Evolutionary conservation across 1,284 basidiomycete species (phyloP).

Genomic region (Malassezia yamatoensis): DNA sequence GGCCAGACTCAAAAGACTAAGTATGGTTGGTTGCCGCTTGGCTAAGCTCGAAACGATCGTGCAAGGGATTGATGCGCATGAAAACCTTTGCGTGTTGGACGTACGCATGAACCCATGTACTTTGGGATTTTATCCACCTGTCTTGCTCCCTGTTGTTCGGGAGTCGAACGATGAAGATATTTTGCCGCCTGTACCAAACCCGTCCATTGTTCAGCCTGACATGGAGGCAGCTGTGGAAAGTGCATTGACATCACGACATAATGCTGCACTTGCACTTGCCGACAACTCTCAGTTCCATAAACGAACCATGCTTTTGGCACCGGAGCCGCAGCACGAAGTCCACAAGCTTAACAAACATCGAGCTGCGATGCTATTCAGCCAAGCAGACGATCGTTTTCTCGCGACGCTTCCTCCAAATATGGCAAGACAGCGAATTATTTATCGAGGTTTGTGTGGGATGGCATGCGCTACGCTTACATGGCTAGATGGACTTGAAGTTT

Average conservation of each 20-base stretch:
- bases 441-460: slow-evolving; percentile 42
- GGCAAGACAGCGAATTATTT: slow-evolving; percentile 26
- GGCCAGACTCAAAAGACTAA: slow-evolving; percentile 37
- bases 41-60: slow-evolving; percentile 28
- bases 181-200: slow-evolving; percentile 37
- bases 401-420: slow-evolving; percentile 30
- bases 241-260: slow-evolving; percentile 5
- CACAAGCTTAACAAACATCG: slow-evolving; percentile 10
- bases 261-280: slow-evolving; percentile 19
- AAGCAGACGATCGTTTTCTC: slow-evolving; percentile 33
- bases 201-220: slow-evolving; percentile 36
- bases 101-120: slow-evolving; percentile 42
- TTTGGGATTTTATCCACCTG: slow-evolving; percentile 40
- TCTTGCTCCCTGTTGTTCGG: slow-evolving; percentile 20
- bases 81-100: slow-evolving; percentile 36
- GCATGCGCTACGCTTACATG: slow-evolving; percentile 35
- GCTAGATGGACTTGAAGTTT: slow-evolving; percentile 38
- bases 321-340: slow-evolving; percentile 8
- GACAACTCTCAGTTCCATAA: slow-evolving; percentile 46
- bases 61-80: slow-evolving; percentile 24
- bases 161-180: slow-evolving; percentile 8
- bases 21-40: slow-evolving; percentile 37
- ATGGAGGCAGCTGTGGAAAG: slow-evolving; percentile 7
- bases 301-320: slow-evolving; percentile 19
- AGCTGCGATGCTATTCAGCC: slow-evolving; percentile 23